phyloP scores from a whole-genome alignment of 257 asterid species.

The Solanum peruvianum region DNA sequence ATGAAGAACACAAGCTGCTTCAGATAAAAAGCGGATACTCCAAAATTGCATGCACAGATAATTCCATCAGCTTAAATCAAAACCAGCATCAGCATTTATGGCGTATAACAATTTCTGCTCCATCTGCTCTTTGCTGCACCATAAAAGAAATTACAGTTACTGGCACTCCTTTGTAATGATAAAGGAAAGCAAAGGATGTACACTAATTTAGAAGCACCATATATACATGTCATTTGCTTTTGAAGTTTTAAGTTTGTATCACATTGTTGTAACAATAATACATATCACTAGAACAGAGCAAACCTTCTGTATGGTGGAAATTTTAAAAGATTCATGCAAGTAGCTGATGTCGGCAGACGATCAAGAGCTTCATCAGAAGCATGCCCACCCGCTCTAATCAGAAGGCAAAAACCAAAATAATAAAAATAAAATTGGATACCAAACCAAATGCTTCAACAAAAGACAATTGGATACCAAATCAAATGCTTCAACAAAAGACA shows the following conservation, averaged over 20 bases:
- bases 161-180: neutral
- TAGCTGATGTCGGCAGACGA: constrained; percentile 92
- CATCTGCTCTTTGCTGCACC: constrained; percentile 80
- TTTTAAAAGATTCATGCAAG: constrained; percentile 97
- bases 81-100: constrained; percentile 86
- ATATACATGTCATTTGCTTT: neutral
- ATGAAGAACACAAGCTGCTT: neutral
- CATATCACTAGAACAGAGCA: neutral
- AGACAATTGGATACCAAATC: neutral
- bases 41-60: neutral
- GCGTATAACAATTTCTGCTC: constrained; percentile 83
- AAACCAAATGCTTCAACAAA: neutral
- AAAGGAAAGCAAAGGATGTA: neutral
- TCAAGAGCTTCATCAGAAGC: constrained; percentile 82
- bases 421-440: neutral
- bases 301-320: constrained; percentile 97
- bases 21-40: neutral
- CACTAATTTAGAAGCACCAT: neutral
- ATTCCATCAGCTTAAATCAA: constrained; percentile 68
- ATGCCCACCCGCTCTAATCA: constrained; percentile 70
- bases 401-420: neutral
- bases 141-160: neutral
- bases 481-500: neutral
- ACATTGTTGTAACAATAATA: neutral
- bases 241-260: neutral